Base-by-base conservation (phyloP, 2,329 filamentous ascomycete species). In the Aspergillus fumigatus region DNA sequence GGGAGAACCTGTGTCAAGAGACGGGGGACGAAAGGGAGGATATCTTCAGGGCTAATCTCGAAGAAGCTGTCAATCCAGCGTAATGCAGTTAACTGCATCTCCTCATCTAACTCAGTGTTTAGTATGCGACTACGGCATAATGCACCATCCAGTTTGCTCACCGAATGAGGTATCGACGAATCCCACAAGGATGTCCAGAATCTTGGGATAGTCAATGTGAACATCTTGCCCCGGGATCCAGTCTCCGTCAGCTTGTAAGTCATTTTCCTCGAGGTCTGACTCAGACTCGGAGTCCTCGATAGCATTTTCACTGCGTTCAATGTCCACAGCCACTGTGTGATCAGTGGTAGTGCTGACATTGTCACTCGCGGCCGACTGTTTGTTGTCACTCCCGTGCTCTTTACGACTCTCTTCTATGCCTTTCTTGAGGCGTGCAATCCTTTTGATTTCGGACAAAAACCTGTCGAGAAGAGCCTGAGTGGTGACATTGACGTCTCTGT, bases 221-320 rank as follows among this genome's bases (percentile, higher is more conserved):
- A 97, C 92, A 72, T 99, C 94, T 74, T 99, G 94, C 1, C 95
- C 94, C 0, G 95, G 95, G 48, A 97, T 88, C 92, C 93, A 99
- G 69, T 97, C 94, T 58, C 92, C 92, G 65, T 96, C 92, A 48
- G 84, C 86, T 59, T 85, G 86, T 17, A 80, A 76, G 19, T 75
- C 76, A 23, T 80, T 79, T 14, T 83, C 82, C 26, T 86, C 76
- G 58, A 83, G 82, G 4, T 72, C 70, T 32, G 63, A 67, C 3
- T 69, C 74, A 9, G 76, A 75, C 35, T 72, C 78, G 1, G 75
- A 78, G 55, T 81, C 78, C 50, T 73, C 76, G 40, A 80, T 76
- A 5, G 82, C 84, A 57, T 86, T 82, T 47, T 88, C 86, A 10
- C 80, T 77, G 32, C 69, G 73, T 23, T 75, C 72, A 4, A 60